Percentiles rank a stretch among this genome's conserved stretches.
phyloP scores from a whole-genome alignment of 192 early-diverging fungal genomes.

The Mortierella antarctica region DNA sequence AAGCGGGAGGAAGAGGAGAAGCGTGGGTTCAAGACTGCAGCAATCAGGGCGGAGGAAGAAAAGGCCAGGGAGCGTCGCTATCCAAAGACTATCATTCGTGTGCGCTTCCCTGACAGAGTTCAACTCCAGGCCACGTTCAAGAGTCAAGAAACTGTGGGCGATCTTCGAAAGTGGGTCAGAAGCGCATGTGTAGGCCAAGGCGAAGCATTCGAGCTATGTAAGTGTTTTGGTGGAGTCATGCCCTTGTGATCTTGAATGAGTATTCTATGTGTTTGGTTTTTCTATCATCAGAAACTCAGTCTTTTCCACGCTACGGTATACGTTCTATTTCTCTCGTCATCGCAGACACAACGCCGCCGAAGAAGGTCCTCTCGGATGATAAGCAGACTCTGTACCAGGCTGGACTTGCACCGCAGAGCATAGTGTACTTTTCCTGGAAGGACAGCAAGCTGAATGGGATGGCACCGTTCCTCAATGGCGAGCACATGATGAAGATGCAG shows the following conservation, averaged over 20 bases:
- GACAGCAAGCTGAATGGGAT: constrained; percentile 39
- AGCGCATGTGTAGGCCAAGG: constrained; percentile 45
- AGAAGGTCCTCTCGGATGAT: constrained; percentile 60
- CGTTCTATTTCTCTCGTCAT: neutral
- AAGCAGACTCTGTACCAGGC: constrained; percentile 60
- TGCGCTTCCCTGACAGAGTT: constrained; percentile 85
- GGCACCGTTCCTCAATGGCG: constrained; percentile 41
- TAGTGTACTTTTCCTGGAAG: constrained; percentile 63
- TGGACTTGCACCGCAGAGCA: constrained; percentile 63
- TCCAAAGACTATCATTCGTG: constrained; percentile 82
- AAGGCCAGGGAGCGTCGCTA: constrained; percentile 69
- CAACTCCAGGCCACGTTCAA: constrained; percentile 82
- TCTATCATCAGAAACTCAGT: neutral
- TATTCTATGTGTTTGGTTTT: neutral
- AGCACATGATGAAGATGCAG: constrained; percentile 33
- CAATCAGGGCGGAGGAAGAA: constrained; percentile 79
- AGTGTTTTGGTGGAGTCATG: neutral
- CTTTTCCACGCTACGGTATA: neutral
- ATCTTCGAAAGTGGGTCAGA: constrained; percentile 33
- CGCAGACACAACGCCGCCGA: constrained; percentile 60
- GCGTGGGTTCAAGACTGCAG: constrained; percentile 81
- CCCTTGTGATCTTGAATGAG: neutral
- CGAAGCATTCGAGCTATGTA: constrained; percentile 51
- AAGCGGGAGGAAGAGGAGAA: constrained; percentile 69
- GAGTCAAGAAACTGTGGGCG: constrained; percentile 63